Percentiles rank a stretch among this genome's conserved stretches.
Evolutionary conservation across 306 rosid species (phyloP).

Genomic region (Macrotyloma uniflorum): DNA sequence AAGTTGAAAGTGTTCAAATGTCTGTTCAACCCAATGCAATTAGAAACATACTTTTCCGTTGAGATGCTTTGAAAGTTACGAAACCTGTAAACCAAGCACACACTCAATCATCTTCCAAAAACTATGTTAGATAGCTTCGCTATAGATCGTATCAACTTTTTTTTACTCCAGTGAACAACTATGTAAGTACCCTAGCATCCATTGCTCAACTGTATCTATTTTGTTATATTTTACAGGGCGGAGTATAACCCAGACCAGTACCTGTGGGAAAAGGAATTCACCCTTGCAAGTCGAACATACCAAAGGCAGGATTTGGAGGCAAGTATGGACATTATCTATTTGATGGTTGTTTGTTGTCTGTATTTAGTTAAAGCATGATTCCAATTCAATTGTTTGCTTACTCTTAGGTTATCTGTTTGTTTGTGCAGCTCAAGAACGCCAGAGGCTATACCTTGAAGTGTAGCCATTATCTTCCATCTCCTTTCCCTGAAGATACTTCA

Average conservation of each 20-base stretch:
- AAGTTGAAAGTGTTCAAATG: neutral
- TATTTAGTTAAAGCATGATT: slow-evolving; percentile 31
- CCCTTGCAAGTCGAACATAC: slow-evolving; percentile 86
- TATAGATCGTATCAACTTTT: neutral
- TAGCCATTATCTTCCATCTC: slow-evolving; percentile 90
- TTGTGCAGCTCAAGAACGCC: slow-evolving; percentile 79
- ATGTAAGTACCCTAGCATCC: slow-evolving; percentile 10
- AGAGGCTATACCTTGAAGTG: slow-evolving; percentile 84
- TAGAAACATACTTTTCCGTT: neutral
- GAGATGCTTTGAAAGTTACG: neutral
- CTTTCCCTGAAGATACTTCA: slow-evolving; percentile 76
- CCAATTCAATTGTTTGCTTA: slow-evolving; percentile 29
- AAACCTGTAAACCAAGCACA: neutral
- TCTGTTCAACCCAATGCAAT: neutral
- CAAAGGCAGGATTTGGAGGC: slow-evolving; percentile 98
- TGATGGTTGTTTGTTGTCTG: slow-evolving; percentile 32
- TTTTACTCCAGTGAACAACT: slow-evolving; percentile 1
- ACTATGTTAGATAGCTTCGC: slow-evolving; percentile 16
- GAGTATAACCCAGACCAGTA: slow-evolving; percentile 96
- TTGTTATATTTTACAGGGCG: slow-evolving; percentile 67
- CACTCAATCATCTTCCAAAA: slow-evolving; percentile 16
- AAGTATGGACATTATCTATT: slow-evolving; percentile 66
- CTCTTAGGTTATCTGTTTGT: slow-evolving; percentile 40
- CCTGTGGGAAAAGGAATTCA: slow-evolving; percentile 93
- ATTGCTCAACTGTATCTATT: slow-evolving; percentile 27